Base-by-base conservation (phyloP, 1,139 yeast genomes). In the Geotrichum australiense region DNA sequence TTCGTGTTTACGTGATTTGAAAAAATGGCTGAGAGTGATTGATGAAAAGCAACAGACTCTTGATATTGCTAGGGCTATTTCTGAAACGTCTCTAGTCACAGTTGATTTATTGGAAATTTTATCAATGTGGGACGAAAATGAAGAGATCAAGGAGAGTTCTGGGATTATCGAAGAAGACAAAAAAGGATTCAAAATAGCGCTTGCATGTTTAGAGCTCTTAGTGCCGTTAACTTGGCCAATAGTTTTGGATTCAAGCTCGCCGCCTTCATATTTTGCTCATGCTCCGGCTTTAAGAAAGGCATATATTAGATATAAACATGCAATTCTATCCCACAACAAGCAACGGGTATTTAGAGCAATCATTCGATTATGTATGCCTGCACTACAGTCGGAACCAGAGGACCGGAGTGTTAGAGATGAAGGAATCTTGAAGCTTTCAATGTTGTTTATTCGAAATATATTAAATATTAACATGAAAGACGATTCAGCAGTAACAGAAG, bases 161-260 rank as follows among this genome's bases (percentile, higher is more conserved):
- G 39, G 34, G 4, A 16, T 14, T 11, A 32, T 28, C 5, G 27
- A 24, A 14, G 44, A 27, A 35, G 37, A 47, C 28, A 30, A 42
- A 52, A 63, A 52, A 43, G 60, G 46, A 56, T 84, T 78, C 43
- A 75, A 79, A 50, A 70, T 85, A 35, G 80, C 87, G 46, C 60
- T 83, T 33, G 74, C 84, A 5, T 73, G 84, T 50, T 65, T 91
- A 45, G 96, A 91, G 59, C 63, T 93, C 10, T 63, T 91, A 46
- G 96, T 86, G 1, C 76, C 85, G 3, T 67, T 93, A 55, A 83
- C 96, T 0, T 84, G 95, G 87, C 97, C 97, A 0, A 62, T 83
- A 5, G 78, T 77, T 26, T 63, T 80, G 40, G 67, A 75, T 18
- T 73, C 71, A 26, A 68, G 68, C 19, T 65, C 76, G 2, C 65